Evolutionary conservation across 2,329 filamentous ascomycete genomes (phyloP), one percentile per base, ranked within the genome.

Genomic region (Orbilia javanica): DNA sequence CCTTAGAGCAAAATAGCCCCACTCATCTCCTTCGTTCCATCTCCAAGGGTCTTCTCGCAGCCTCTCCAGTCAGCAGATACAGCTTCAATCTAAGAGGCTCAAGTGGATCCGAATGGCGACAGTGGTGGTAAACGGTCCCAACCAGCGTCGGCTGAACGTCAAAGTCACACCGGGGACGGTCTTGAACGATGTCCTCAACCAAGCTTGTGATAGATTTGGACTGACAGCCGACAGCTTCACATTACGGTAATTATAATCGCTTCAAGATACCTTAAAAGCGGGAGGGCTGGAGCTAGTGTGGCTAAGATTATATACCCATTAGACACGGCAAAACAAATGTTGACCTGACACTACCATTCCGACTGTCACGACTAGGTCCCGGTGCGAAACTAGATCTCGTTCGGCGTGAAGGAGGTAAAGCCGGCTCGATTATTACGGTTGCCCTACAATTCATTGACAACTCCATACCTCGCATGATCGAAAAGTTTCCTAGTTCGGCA

Each of bases 341-440:
- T 74, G 94, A 97, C 82, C 88, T 99, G 7, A 95, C 94, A 5
- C 88, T 93, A 70, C 91, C 93, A 48, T 93, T 94, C 83, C 91
- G 95, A 57, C 89, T 95, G 29, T 92, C 94, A 4, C 93, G 94
- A 62, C 90, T 99, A 4, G 87, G 88, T 11, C 89, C 93, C 42
- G 96, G 96, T 79, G 95, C 96, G 75, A 97, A 96, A 83, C 89
- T 99, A 74, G 94, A 98, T 83, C 92, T 99, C 62, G 91, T 97
- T 13, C 69, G 42, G 31, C 70, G 75, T 8, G 78, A 76, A 53
- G 72, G 79, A 22, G 90, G 93, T 83, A 90, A 92, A 75, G 96
- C 94, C 53, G 92, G 93, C 72, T 96, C 94, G 0, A 92, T 94
- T 0, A 91, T 99, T 70, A 94, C 92, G 46, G 91, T 99, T 48